phyloP scores from a whole-genome alignment of 2,329 filamentous ascomycete genomes.

The Pseudogymnoascus destructans region DNA sequence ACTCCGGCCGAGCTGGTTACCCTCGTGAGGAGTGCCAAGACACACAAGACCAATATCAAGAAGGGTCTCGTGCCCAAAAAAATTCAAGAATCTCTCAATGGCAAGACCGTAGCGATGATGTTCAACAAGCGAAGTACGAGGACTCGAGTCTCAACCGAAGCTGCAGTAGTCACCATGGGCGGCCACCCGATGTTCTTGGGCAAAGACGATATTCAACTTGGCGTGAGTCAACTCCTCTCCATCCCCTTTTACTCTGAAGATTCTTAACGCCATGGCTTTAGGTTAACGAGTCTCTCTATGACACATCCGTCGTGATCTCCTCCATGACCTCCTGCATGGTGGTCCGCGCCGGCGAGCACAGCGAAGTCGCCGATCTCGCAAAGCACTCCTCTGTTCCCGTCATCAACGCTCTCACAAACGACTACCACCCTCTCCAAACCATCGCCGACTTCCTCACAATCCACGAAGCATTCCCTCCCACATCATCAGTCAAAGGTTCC shows the following conservation, averaged over 20 bases:
- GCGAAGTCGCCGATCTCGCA: conserved; percentile 59
- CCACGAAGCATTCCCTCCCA: conserved; percentile 56
- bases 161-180: conserved; percentile 74
- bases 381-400: conserved; percentile 65
- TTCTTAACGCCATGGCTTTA: conserved; percentile 23
- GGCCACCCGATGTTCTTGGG: conserved; percentile 95
- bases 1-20: conserved; percentile 64
- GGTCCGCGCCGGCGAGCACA: conserved; percentile 63
- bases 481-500: conserved; percentile 22
- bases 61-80: conserved; percentile 45
- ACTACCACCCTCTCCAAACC: conserved; percentile 86
- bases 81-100: conserved; percentile 50
- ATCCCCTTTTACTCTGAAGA: background rate
- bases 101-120: conserved; percentile 83
- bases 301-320: conserved; percentile 86
- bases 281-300: conserved; percentile 89
- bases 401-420: conserved; percentile 78
- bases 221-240: conserved; percentile 38
- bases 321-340: conserved; percentile 81
- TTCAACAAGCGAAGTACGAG: conserved; percentile 94
- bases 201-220: conserved; percentile 90
- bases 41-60: conserved; percentile 68
- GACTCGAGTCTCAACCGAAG: conserved; percentile 87
- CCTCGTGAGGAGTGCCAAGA: conserved; percentile 69
- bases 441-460: conserved; percentile 92